A percentile compares a stretch with the other conserved stretches of the same genome.
phyloP scores from a whole-genome alignment of 495 filamentous ascomycete genomes.

The Evansstolkia leycettana region DNA sequence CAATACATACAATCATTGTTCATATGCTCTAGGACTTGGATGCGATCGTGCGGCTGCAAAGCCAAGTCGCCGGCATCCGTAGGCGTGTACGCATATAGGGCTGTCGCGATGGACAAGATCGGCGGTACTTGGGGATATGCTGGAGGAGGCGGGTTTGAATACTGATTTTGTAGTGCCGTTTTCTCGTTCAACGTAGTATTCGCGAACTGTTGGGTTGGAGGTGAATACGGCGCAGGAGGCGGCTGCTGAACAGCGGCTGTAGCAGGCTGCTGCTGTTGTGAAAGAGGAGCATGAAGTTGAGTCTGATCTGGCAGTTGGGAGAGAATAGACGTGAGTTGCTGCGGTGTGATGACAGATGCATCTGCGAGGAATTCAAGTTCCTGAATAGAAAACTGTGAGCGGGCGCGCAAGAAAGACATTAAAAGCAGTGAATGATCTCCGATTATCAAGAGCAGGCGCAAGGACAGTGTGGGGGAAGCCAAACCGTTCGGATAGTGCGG shows the following conservation, averaged over 20 bases:
- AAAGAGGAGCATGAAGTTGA: slow-evolving; percentile 25
- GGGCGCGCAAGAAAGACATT: slow-evolving; percentile 3
- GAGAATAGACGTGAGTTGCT: slow-evolving; percentile 58
- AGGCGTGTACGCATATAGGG: slow-evolving; percentile 71
- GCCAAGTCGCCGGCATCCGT: slow-evolving; percentile 68
- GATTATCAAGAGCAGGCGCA: background rate
- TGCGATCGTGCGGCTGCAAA: slow-evolving; percentile 60
- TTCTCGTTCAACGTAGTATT: slow-evolving; percentile 41
- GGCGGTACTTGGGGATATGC: slow-evolving; percentile 41
- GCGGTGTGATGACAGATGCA: slow-evolving; percentile 55
- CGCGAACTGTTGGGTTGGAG: slow-evolving; percentile 32
- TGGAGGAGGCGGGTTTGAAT: slow-evolving; percentile 38
- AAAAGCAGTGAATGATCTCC: background rate
- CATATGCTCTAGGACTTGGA: slow-evolving; percentile 79
- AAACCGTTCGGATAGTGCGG: slow-evolving; percentile 71
- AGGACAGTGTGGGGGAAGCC: slow-evolving; percentile 9
- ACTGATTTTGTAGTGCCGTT: slow-evolving; percentile 36
- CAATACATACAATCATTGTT: slow-evolving; percentile 74
- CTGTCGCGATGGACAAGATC: slow-evolving; percentile 58
- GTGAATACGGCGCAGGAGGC: slow-evolving; percentile 25
- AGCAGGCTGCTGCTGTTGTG: slow-evolving; percentile 20
- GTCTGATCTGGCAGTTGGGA: slow-evolving; percentile 59
- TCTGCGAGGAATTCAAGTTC: slow-evolving; percentile 89
- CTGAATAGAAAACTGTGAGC: slow-evolving; percentile 27
- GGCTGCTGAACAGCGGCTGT: slow-evolving; percentile 17